Percentiles rank a stretch among this genome's conserved stretches.
These are phyloP conservation scores for Fusarium sambucinum DNA, from an alignment of 2,329 filamentous ascomycete species.

Conservation along the genomic window DNA sequence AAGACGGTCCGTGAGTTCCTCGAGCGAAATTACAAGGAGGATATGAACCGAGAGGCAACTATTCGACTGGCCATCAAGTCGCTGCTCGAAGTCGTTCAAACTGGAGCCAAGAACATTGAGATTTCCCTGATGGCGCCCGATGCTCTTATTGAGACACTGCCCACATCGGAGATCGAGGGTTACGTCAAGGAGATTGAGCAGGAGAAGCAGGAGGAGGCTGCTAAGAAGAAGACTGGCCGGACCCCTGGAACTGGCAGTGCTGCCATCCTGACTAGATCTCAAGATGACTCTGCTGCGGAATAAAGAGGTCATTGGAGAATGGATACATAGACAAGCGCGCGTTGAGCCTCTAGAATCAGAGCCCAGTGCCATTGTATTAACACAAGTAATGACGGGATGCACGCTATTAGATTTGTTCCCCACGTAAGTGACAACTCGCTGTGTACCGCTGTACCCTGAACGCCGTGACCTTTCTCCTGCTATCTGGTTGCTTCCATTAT, in stretches of 20 bases:
- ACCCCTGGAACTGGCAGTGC: slow-evolving; percentile 77
- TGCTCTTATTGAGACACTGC: slow-evolving; percentile 91
- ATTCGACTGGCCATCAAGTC: slow-evolving; percentile 99
- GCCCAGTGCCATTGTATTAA: slow-evolving; percentile 54
- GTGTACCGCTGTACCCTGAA: slow-evolving; percentile 48
- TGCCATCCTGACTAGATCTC: slow-evolving; percentile 77
- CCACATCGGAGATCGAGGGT: slow-evolving; percentile 93
- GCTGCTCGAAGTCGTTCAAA: slow-evolving; percentile 96
- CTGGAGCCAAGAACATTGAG: slow-evolving; percentile 99
- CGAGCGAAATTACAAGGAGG: slow-evolving; percentile 98
- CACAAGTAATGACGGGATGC: slow-evolving; percentile 51
- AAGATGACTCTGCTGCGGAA: slow-evolving; percentile 56
- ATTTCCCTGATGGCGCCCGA: slow-evolving; percentile 98
- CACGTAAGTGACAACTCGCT: slow-evolving; percentile 42
- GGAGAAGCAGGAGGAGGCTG: slow-evolving; percentile 98
- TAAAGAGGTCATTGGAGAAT: slow-evolving; percentile 43
- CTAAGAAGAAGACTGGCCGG: slow-evolving; percentile 91
- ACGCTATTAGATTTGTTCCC: slow-evolving; percentile 35
- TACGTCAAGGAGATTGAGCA: slow-evolving; percentile 99
- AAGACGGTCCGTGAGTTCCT: slow-evolving; percentile 99
- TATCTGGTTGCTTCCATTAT: slow-evolving; percentile 56
- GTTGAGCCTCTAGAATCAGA: slow-evolving; percentile 45
- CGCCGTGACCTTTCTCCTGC: slow-evolving; percentile 45
- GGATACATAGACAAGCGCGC: slow-evolving; percentile 47
- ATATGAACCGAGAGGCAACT: slow-evolving; percentile 95